Conservation (phyloP, 1,284 basidiomycete species). For the Moniliella sp. region DNA sequence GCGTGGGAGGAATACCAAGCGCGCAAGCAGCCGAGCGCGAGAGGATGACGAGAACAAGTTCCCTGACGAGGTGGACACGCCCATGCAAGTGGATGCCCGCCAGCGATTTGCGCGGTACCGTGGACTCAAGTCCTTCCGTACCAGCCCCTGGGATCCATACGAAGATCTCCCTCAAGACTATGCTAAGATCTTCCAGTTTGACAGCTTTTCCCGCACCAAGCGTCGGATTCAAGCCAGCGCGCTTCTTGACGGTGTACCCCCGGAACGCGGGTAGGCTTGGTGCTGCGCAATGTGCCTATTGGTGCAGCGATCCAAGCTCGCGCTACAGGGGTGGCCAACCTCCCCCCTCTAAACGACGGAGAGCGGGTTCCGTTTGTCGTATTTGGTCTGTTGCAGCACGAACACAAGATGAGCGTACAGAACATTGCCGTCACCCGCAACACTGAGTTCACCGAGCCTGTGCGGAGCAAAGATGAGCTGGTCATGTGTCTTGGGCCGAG, state of each 20-base stretch:
- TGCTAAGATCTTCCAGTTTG: conserved; percentile 84
- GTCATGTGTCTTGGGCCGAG: conserved; percentile 72
- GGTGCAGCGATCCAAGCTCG: conserved; percentile 15
- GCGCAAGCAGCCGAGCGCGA: conserved; percentile 50
- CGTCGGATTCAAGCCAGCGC: conserved; percentile 43
- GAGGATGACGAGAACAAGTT: conserved; percentile 66
- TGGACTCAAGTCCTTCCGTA: conserved; percentile 73
- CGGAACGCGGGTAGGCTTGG: conserved; percentile 10
- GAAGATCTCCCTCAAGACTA: conserved; percentile 88
- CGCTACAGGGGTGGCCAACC: conserved; percentile 5
- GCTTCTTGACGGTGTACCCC: conserved; percentile 16
- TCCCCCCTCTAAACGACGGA: conserved; percentile 3
- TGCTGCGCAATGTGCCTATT: conserved; percentile 15
- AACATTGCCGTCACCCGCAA: conserved; percentile 86
- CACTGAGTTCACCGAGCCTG: conserved; percentile 70
- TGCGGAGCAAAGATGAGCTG: conserved; percentile 80
- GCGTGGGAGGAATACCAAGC: conserved; percentile 47
- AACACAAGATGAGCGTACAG: conserved; percentile 81
- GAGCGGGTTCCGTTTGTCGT: conserved; percentile 46
- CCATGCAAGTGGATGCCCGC: conserved; percentile 59
- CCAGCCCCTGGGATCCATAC: conserved; percentile 88
- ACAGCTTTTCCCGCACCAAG: conserved; percentile 72
- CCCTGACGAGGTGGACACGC: conserved; percentile 95
- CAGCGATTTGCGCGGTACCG: conserved; percentile 79
- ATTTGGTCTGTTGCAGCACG: conserved; percentile 72